Percentiles rank a stretch among this genome's conserved stretches.
Conservation (phyloP, 495 filamentous ascomycete species). For the Hyaloscypha hepaticicola region DNA sequence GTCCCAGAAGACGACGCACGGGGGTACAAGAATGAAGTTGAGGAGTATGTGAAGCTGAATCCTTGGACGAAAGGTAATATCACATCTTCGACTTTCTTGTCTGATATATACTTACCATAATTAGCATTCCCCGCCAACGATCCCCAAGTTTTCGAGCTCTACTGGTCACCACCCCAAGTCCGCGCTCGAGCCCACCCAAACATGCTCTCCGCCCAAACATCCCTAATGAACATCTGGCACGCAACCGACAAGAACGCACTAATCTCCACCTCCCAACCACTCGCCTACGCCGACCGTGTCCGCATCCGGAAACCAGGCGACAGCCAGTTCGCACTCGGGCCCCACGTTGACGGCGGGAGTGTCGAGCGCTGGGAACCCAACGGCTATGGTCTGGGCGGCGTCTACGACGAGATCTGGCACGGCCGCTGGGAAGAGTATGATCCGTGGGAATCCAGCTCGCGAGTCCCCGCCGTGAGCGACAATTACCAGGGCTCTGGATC, state of each 20-base stretch:
- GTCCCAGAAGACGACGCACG: constrained; percentile 58
- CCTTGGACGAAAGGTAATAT: constrained; percentile 50
- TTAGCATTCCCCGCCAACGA: constrained; percentile 49
- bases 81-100: background rate
- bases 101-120: background rate
- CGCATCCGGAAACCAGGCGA: constrained; percentile 78
- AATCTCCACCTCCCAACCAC: constrained; percentile 59
- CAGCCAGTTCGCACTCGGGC: constrained; percentile 76
- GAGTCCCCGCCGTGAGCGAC: constrained; percentile 67
- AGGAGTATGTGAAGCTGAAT: constrained; percentile 63
- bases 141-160: constrained; percentile 84
- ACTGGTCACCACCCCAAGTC: constrained; percentile 80
- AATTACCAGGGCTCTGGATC: constrained; percentile 80
- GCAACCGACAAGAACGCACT: constrained; percentile 57
- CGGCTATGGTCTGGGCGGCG: constrained; percentile 67
- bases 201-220: constrained; percentile 64
- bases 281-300: constrained; percentile 78
- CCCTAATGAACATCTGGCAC: constrained; percentile 76
- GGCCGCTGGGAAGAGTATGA: constrained; percentile 83
- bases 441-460: constrained; percentile 71
- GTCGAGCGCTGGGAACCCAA: constrained; percentile 84
- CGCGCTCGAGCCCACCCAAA: constrained; percentile 72
- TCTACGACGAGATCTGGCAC: constrained; percentile 70
- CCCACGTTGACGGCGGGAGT: constrained; percentile 82
- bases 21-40: constrained; percentile 54